Evolutionary conservation across 495 filamentous ascomycete species (phyloP), one percentile per base, ranked within the genome.

Genomic region (Cercophora scortea): DNA sequence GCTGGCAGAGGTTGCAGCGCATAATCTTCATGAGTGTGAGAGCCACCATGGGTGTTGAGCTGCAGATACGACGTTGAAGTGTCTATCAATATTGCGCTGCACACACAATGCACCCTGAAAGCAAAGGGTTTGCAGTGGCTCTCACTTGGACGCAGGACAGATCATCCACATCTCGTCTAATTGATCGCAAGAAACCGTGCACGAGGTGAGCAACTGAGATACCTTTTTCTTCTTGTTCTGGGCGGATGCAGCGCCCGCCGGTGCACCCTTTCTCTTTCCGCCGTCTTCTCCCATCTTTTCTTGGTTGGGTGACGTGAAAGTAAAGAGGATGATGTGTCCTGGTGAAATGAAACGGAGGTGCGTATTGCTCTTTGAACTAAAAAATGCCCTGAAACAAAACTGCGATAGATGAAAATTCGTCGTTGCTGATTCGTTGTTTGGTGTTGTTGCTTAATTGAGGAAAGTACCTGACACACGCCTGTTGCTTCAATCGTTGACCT

Each of bases 201-300:
- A 19, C 4, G 8, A 36, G 19, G 50, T 13, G 33, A 38, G 11
- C 36, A 11, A n/a, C 13, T 34, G 15, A 18, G 36, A 12, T 46
- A 45, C 65, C 63, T 62, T 66, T 52, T 68, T 68, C 48, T 66
- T 66, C 54, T 68, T 68, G 13, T 50, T 34, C 18, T 52, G 55
- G 3, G 32, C 33, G 48, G 10, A 38, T 11, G 35, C 43, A 12
- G 46, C 55, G 32, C 50, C 54, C 17, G 42, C 19, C 4, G 65
- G 65, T 1, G 61, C 55, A 4, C 43, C 58, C 45, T 66, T 68
- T 49, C 65, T 50, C 48, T 68, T 68, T 32, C 50, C 50, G 42
- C 51, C 49, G 13, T 49, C 55, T 5, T 47, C 48, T 46, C 43
- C 36, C 61, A 64, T 68, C 16, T 12, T 52, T 19, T 47, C 2